Conservation (phyloP, 176 grass and related monocot species). For the Eragrostis nindensis region DNA sequence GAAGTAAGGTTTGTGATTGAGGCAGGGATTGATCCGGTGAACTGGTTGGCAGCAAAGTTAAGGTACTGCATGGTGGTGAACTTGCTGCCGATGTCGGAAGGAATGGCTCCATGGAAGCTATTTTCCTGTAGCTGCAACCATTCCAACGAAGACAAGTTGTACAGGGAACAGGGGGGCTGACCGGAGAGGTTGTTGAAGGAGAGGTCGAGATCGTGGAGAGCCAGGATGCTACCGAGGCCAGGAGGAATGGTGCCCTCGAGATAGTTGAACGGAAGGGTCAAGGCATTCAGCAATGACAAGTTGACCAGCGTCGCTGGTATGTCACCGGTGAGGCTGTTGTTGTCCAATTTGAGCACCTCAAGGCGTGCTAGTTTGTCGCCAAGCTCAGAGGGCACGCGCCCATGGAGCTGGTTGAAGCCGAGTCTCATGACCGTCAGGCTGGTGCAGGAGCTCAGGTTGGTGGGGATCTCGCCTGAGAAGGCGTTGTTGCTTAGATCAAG, state of each 20-base stretch:
- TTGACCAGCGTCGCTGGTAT: constrained; percentile 22
- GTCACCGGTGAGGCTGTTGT: neutral
- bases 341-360: accelerated
- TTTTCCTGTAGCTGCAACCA: neutral
- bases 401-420: neutral
- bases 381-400: neutral
- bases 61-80: neutral
- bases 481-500: neutral
- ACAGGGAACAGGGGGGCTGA: neutral
- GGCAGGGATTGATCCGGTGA: neutral
- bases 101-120: constrained; percentile 10
- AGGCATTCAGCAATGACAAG: neutral
- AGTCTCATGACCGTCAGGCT: neutral
- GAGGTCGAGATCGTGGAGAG: neutral
- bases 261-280: neutral
- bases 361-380: neutral
- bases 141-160: neutral
- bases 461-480: neutral
- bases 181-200: neutral
- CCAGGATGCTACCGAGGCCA: neutral
- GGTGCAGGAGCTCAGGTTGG: constrained; percentile 27
- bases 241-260: constrained; percentile 12
- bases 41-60: neutral
- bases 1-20: neutral
- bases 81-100: neutral